A percentile compares a stretch with the other conserved stretches of the same genome.
These are phyloP conservation scores for Populus alba DNA, from an alignment of 345 rosid species.

Conservation along the genomic window DNA sequence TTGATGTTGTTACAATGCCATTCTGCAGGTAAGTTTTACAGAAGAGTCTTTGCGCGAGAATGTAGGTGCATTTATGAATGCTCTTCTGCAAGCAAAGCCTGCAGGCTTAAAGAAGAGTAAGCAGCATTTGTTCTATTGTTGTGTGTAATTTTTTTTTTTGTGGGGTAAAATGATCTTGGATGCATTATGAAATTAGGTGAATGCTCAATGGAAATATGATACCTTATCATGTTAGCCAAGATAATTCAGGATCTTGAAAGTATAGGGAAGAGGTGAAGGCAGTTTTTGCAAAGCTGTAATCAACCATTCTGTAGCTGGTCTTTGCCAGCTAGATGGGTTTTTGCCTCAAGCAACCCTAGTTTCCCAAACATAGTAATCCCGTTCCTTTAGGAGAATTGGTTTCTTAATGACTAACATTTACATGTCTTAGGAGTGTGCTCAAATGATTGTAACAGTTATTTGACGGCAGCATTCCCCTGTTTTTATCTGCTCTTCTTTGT, in stretches of 20 bases:
- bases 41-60: slow-evolving; percentile 80
- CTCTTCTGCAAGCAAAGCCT: slow-evolving; percentile 87
- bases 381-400: too few relatives aligned
- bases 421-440: too few relatives aligned
- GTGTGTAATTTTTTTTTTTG: neutral
- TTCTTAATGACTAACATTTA: too few relatives aligned
- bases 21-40: slow-evolving; percentile 57
- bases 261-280: too few relatives aligned
- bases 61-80: slow-evolving; percentile 86
- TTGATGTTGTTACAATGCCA: neutral
- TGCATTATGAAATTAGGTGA: neutral
- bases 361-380: too few relatives aligned
- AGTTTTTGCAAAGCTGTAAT: too few relatives aligned
- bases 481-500: neutral
- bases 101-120: slow-evolving; percentile 93
- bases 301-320: too few relatives aligned
- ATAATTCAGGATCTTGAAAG: too few relatives aligned
- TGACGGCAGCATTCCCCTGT: neutral
- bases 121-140: slow-evolving; percentile 18
- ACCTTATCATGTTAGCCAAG: neutral
- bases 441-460: too few relatives aligned
- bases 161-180: neutral
- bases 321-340: too few relatives aligned
- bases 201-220: neutral
- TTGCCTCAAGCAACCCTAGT: too few relatives aligned